Evolutionary conservation across 2,329 filamentous ascomycete species (phyloP).

Genomic region (Myriangium duriaei): DNA sequence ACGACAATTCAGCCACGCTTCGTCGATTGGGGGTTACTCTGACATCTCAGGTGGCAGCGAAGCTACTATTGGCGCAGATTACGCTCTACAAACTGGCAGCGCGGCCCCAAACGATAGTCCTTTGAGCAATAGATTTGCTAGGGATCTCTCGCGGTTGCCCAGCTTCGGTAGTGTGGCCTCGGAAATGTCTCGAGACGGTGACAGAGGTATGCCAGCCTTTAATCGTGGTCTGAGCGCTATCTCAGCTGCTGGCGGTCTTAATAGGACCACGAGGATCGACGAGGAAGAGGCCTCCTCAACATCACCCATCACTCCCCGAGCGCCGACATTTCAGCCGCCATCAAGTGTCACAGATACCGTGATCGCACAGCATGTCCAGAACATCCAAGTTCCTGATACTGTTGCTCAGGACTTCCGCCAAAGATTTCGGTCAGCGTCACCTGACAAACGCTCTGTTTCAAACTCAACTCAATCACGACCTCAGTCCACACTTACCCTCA

Average conservation of each 20-base stretch:
- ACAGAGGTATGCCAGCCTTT: conserved; percentile 16
- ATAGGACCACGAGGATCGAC: conserved; percentile 33
- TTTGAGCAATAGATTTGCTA: conserved; percentile 28
- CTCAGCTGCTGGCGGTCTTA: conserved; percentile 29
- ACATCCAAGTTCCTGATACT: conserved; percentile 82
- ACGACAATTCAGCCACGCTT: conserved; percentile 44
- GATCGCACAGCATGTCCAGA: conserved; percentile 75
- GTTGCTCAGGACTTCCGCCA: conserved; percentile 75
- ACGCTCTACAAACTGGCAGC: conserved; percentile 70
- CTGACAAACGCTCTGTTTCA: conserved; percentile 42
- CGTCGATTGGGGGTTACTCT: conserved; percentile 41
- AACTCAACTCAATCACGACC: conserved; percentile 27
- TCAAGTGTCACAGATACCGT: conserved; percentile 61
- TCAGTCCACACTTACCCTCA: conserved; percentile 55
- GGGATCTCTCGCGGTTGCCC: conserved; percentile 58
- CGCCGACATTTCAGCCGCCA: conserved; percentile 43
- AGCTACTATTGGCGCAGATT: conserved; percentile 63
- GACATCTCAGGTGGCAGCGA: conserved; percentile 58
- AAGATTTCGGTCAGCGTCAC: conserved; percentile 50
- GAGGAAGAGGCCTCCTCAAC: conserved; percentile 43
- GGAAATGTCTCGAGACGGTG: conserved; percentile 46
- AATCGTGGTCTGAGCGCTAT: conserved; percentile 24
- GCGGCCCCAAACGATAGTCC: conserved; percentile 34
- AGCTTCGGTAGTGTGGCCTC: conserved; percentile 87
- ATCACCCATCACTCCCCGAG: conserved; percentile 58